Evolutionary conservation across 2,329 filamentous ascomycete species (phyloP), one percentile per base, ranked within the genome.

Genomic region (Penicillium sp.): DNA sequence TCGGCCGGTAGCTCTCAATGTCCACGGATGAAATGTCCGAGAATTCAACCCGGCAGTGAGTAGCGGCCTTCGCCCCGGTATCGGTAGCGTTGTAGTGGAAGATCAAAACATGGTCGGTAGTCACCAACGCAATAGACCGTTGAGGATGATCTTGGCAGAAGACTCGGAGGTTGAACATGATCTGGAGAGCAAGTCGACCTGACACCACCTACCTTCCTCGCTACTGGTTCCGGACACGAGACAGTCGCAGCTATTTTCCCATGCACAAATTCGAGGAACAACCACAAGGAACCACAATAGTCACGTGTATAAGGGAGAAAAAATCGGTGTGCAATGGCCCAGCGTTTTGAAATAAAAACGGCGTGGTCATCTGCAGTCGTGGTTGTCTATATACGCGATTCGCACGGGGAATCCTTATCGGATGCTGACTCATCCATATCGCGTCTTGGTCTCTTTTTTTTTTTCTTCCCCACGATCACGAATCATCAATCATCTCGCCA

Each of bases 31-130:
- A 78, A 33, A 81, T 71, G 8, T 81, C 77, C 10, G 83, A 77
- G 68, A 96, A 95, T 69, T 95, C 89, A 58, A 96, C 90, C 78
- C 95, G 90, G 76, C 90, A 95, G 80, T 70, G 83, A 70, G 61
- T 80, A 58, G 66, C 71, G 56, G 66, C 74, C 57, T 65, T 65
- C 46, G 75, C 71, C 55, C 78, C 76, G 28, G 75, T 66, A 54
- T 85, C 85, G 67, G 81, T 80, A 42, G 82, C 75, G 67, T 81
- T 89, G 74, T 93, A 84, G 54, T 88, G 86, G 66, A 97, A 88
- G 58, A 95, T 86, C 60, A 97, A 79, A 64, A 86, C 87, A 70
- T 95, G 86, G 18, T 84, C 81, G 35, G 84, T 75, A 27, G 90
- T 91, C 32, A 86, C 86, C 58, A 97, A 84, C 57, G 89, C 89